phyloP scores from a whole-genome alignment of 2,329 filamentous ascomycete species.

The Trichoderma atroviride region DNA sequence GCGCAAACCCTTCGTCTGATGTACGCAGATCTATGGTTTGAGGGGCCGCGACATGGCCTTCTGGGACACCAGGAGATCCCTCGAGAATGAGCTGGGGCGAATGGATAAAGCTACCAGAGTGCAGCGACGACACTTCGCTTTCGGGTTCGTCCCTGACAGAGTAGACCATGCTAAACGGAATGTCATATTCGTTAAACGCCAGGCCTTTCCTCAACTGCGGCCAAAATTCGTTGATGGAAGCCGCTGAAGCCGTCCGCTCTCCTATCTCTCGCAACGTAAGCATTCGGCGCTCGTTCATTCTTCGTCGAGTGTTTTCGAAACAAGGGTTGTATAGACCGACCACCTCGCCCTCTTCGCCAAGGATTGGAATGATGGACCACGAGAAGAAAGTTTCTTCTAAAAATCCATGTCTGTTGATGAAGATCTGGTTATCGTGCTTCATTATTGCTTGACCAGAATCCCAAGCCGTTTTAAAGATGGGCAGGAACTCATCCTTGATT shows the following conservation, averaged over 20 bases:
- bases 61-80: constrained; percentile 69
- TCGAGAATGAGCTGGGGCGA: constrained; percentile 70
- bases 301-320: constrained; percentile 78
- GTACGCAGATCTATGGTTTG: constrained; percentile 67
- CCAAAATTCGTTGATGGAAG: constrained; percentile 76
- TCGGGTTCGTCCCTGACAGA: constrained; percentile 72
- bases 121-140: constrained; percentile 71
- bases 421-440: constrained; percentile 81
- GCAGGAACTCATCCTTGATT: constrained; percentile 72
- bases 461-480: constrained; percentile 68
- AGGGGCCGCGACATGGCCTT: constrained; percentile 63
- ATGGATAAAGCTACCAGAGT: constrained; percentile 65
- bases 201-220: constrained; percentile 67
- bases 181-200: constrained; percentile 73
- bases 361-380: constrained; percentile 78
- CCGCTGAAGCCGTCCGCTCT: constrained; percentile 72
- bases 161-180: constrained; percentile 77
- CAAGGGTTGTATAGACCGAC: constrained; percentile 78
- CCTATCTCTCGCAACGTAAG: constrained; percentile 76
- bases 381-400: constrained; percentile 82
- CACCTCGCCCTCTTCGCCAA: constrained; percentile 73
- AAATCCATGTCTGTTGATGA: constrained; percentile 69
- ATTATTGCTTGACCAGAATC: constrained; percentile 75
- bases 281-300: constrained; percentile 79
- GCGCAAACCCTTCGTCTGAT: constrained; percentile 73